Evolutionary conservation across 345 rosid species (phyloP).

Genomic region (Arabis hirsuta): DNA sequence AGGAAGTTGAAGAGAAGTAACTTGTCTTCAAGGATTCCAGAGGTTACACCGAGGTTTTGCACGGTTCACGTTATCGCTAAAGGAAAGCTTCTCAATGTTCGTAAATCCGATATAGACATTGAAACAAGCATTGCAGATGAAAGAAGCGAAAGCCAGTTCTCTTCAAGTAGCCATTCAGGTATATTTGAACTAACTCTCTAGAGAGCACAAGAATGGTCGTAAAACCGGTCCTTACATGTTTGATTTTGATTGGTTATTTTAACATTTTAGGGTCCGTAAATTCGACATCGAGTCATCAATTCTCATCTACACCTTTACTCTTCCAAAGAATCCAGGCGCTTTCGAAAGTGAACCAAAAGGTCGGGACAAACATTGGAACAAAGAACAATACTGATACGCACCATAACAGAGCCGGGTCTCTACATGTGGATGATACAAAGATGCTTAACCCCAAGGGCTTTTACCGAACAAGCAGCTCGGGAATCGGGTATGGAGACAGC

Average conservation of each 20-base stretch:
- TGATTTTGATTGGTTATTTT: neutral
- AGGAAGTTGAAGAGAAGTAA: conserved; percentile 49
- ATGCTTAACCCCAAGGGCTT: conserved; percentile 43
- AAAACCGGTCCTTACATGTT: neutral
- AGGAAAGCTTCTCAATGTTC: conserved; percentile 71
- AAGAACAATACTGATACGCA: conserved; percentile 47
- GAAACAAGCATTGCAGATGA: conserved; percentile 59
- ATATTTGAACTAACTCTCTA: neutral
- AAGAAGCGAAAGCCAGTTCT: conserved; percentile 51
- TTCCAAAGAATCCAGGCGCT: conserved; percentile 71
- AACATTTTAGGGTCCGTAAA: conserved; percentile 42
- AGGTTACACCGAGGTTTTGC: conserved; percentile 63
- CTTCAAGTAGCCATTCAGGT: conserved; percentile 57
- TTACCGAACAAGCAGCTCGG: conserved; percentile 45
- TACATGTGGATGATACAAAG: conserved; percentile 50
- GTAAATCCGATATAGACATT: conserved; percentile 66
- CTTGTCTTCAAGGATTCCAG: conserved; percentile 67
- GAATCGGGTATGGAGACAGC: conserved; percentile 47
- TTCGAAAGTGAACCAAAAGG: conserved; percentile 54
- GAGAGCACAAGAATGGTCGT: neutral
- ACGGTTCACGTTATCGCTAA: conserved; percentile 71
- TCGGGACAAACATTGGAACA: conserved; percentile 43
- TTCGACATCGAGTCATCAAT: conserved; percentile 48
- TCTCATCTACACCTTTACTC: conserved; percentile 56
- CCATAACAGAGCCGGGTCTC: conserved; percentile 54